Evolutionary conservation across 805 yeast genomes (phyloP).

Genomic region (Ogataea henricii): DNA sequence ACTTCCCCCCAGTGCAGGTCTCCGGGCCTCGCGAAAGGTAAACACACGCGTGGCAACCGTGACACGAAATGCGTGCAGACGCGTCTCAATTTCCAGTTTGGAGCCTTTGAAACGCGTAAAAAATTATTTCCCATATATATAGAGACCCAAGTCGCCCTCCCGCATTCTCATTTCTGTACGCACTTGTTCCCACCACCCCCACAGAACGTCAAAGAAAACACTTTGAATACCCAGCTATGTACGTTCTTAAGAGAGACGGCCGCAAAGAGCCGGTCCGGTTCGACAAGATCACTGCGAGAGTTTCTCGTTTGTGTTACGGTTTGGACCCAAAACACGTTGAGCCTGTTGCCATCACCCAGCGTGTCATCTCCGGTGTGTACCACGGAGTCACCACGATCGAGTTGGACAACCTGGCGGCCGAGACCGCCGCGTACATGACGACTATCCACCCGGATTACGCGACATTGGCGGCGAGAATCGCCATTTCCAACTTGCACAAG

Average conservation of each 20-base stretch:
- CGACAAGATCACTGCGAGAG: constrained; percentile 94
- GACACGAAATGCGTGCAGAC: neutral
- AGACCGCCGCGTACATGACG: constrained; percentile 96
- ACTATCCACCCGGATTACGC: constrained; percentile 98
- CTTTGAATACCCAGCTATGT: constrained; percentile 47
- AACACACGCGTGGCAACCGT: neutral
- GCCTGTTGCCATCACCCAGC: constrained; percentile 93
- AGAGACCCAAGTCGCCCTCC: neutral
- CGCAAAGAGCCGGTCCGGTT: constrained; percentile 92
- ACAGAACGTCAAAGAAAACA: constrained; percentile 1
- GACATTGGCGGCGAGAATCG: constrained; percentile 90
- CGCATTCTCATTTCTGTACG: neutral
- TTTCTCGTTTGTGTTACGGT: constrained; percentile 92
- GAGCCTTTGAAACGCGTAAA: constrained; percentile 14
- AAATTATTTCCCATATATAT: constrained; percentile 7
- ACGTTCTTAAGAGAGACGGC: constrained; percentile 90
- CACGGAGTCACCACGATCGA: constrained; percentile 96
- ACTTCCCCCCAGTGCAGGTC: too few species aligned
- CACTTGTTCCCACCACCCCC: neutral
- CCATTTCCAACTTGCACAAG: constrained; percentile 91
- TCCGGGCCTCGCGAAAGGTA: too few species aligned
- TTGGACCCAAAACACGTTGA: constrained; percentile 90
- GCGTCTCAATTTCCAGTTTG: constrained; percentile 3
- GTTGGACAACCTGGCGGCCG: constrained; percentile 80
- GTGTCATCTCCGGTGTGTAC: constrained; percentile 94